Conservation (phyloP, 2,329 filamentous ascomycete genomes). For the Calonectria crousiana region DNA sequence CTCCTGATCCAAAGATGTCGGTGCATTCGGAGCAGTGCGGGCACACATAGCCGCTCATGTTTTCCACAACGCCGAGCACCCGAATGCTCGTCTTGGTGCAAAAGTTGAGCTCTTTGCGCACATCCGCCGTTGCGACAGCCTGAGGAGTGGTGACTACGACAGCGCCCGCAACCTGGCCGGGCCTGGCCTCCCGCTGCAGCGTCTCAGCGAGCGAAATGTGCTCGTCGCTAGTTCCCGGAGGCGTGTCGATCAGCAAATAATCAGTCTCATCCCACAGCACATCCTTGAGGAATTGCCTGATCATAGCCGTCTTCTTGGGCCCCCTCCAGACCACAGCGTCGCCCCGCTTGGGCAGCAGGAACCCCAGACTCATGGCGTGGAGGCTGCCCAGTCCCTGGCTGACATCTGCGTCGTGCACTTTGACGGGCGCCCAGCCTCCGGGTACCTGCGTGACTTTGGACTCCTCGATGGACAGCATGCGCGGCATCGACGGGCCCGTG, state of each 20-base stretch:
- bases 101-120: conserved; percentile 95
- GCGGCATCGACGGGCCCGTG: conserved; percentile 95
- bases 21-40: conserved; percentile 86
- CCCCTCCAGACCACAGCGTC: conserved; percentile 98
- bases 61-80: conserved; percentile 92
- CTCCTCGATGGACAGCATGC: conserved; percentile 90
- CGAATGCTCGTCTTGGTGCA: conserved; percentile 85
- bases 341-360: conserved; percentile 83
- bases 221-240: conserved; percentile 95
- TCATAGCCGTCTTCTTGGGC: conserved; percentile 99
- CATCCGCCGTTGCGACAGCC: conserved; percentile 91
- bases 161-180: conserved; percentile 83
- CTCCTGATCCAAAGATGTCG: conserved; percentile 92
- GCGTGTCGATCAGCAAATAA: conserved; percentile 94
- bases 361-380: conserved; percentile 92
- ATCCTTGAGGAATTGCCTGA: conserved; percentile 93
- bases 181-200: conserved; percentile 72
- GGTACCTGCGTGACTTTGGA: conserved; percentile 92
- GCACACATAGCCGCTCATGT: conserved; percentile 95
- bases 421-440: conserved; percentile 91
- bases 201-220: conserved; percentile 96
- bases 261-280: conserved; percentile 91
- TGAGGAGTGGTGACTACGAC: conserved; percentile 97
- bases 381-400: conserved; percentile 70
- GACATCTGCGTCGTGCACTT: conserved; percentile 76